Conservation (phyloP, 345 rosid genomes). For the Ailanthus altissimus region DNA sequence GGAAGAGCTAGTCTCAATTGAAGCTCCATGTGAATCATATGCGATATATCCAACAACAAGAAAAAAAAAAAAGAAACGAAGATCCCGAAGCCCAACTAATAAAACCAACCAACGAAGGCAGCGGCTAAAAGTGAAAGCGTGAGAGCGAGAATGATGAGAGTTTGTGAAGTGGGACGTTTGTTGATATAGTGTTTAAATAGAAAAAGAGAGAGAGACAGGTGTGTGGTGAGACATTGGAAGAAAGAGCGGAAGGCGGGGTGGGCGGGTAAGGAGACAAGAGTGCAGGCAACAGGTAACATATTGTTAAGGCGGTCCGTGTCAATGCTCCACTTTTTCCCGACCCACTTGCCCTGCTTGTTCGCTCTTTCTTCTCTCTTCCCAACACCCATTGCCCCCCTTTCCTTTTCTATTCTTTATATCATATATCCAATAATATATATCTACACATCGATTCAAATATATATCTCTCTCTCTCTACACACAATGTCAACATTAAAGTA, state of each 20-base stretch:
- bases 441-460: too few species aligned
- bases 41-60: not conserved
- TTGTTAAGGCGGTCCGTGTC: slow-evolving; percentile 22
- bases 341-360: slow-evolving; percentile 28
- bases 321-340: slow-evolving; percentile 33
- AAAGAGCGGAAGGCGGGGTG: slow-evolving; percentile 5
- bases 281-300: slow-evolving; percentile 17
- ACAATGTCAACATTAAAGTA: too few species aligned
- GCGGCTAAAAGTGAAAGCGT: not conserved
- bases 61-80: slow-evolving; percentile 9
- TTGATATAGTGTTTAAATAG: slow-evolving; percentile 7
- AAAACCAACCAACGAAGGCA: not conserved
- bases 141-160: not conserved
- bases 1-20: slow-evolving; percentile 48
- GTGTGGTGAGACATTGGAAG: not conserved
- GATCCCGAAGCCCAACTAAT: not conserved
- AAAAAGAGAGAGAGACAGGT: not conserved
- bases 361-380: slow-evolving; percentile 10
- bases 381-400: not conserved
- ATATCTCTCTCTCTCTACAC: too few species aligned
- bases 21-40: slow-evolving; percentile 40
- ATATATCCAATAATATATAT: too few species aligned
- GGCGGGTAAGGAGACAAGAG: slow-evolving; percentile 23
- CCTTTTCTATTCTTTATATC: too few species aligned
- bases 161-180: slow-evolving; percentile 17